Evolutionary conservation across 345 rosid genomes (phyloP), one percentile per base, ranked within the genome.

Genomic region (Diplotaxis tenuifolia): DNA sequence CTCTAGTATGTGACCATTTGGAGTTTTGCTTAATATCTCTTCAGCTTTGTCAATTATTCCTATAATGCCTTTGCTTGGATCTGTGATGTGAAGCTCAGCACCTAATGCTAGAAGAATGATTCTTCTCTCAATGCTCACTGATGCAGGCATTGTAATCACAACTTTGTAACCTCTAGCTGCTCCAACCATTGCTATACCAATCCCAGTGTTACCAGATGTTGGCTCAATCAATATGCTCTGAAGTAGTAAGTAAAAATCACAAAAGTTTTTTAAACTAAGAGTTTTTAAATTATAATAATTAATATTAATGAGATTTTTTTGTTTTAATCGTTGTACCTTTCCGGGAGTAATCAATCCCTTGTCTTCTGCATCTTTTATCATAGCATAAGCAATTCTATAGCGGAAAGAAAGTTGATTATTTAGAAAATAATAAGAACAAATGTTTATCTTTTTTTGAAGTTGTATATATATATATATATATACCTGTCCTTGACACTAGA

Each of bases 181-280:
- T 7, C 88, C 92, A 11, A 90, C 71, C 36, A 73, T 80, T 1
- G 94, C 96, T 73, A 92, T 27, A 45, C 90, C 94, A 25, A 90
- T 92, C 68, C 97, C 93, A 0, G 93, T 87, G 79, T 90, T 88
- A n/a, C 98, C 96, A 50, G 93, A 67, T 0, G 96, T 93, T 2
- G 78, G 66, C 80, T 89, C 94, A 19, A 85, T 68, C 21, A 81
- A 76, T 19, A 81, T 68, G 31, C 89, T 86, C 93, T 88, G 27
- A 50, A 6, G 21, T 52, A 18, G 12, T 19, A 45, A n/a, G 10
- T 32, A 9, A 10, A 59, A 50, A n/a, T 23, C 68, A 28, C 69
- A 36, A 70, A n/a, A n/a, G n/a, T n/a, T n/a, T n/a, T n/a, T n/a
- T n/a, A n/a, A n/a, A n/a, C n/a, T n/a, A n/a, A n/a, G n/a, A n/a